Base-by-base conservation (phyloP, 371 early-diverging fungal species). In the Mortierella sp. region DNA sequence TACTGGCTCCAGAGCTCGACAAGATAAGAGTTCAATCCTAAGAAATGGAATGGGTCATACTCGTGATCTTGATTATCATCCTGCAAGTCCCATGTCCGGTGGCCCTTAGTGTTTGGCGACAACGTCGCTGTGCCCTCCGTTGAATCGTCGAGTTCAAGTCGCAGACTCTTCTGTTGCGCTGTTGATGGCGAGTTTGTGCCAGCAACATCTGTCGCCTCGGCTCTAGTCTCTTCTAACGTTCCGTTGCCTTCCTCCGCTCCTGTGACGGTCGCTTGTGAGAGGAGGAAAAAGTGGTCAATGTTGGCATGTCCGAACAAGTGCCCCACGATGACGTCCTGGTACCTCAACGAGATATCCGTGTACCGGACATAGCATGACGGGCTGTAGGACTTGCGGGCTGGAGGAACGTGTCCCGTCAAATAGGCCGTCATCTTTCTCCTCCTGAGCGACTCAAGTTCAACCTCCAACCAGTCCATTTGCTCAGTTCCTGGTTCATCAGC, bases 241-340 rank as follows among this genome's bases (percentile, higher is more conserved):
- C 41, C 50, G 5, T 27, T 37, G 6, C 21, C 19, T 11, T 26
- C 37, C 8, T 51, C 49, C 21, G 37, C 27, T 9, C 11, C 43
- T 17, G 17, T n/a, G 43, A 73, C 23, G 1, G 65, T 54, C 7
- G 78, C 14, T 64, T 80, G 65, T 61, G 78, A 76, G 46, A 76
- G 64, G 50, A 76, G 51, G 28, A 76, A 61, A 60, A 93, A 91
- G 56, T 90, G 87, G 64, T 94, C 95, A 80, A 89, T 89, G 79
- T 94, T 94, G 67, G 89, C 84, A 80, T 94, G 95, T 4, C 94
- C 95, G 70, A 82, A 93, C 55, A 93, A 81, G 78, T 93, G 92
- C 19, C 91, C 90, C 27, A 85, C 78, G 48, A 94, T 87, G 1
- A 86, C 80, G 55, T 92, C 87, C 67, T 84, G 71, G 76, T 82